Evolutionary conservation across 2,329 filamentous ascomycete genomes (phyloP), one percentile per base, ranked within the genome.

Genomic region (Alternaria sp.): DNA sequence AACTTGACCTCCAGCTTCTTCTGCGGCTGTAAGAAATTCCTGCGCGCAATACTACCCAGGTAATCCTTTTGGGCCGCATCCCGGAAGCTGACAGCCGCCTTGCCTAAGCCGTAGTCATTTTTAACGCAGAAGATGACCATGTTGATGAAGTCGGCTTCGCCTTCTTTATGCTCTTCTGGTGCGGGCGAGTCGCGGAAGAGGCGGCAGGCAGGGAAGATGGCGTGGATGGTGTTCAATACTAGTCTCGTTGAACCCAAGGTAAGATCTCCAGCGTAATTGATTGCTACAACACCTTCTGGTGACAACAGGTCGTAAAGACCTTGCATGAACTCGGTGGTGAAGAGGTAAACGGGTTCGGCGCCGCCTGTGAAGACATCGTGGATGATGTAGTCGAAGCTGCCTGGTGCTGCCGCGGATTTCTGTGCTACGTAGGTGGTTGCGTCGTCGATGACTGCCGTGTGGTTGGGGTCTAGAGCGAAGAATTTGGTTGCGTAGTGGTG

Each of bases 301-400:
- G 87, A 90, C 44, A 99, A 82, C 6, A 98, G 84, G 4, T 83
- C 76, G 64, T 86, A 81, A 1, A 99, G 82, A 5, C 89, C 87
- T 51, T 85, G 78, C 41, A 99, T 79, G 71, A 99, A 98, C 68
- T 95, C 90, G 5, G 88, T 77, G 0, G 93, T 98, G 78, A 99
- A 99, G 7, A 99, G 86, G 7, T 88, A 83, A 3, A 93, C 87
- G 0, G 95, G 95, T 76, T 98, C 95, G 0, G 93, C 93, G 51
- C 95, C 95, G 24, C 95, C 95, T 0, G 95, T 99, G 76, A 99
- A 99, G 24, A 99, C 95, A 68, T 99, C 95, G 76, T 99, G 95
- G 53, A 99, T 85, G 72, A 99, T 95, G 80, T 97, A 98, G 79
- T 97, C 90, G 76, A 90, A 99, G 28, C 82, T 82, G 26, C 50